A percentile compares a stretch with the other conserved stretches of the same genome.
These are phyloP conservation scores for Lactifluus pinguis DNA, from an alignment of 768 basidiomycete species.

Conservation along the genomic window DNA sequence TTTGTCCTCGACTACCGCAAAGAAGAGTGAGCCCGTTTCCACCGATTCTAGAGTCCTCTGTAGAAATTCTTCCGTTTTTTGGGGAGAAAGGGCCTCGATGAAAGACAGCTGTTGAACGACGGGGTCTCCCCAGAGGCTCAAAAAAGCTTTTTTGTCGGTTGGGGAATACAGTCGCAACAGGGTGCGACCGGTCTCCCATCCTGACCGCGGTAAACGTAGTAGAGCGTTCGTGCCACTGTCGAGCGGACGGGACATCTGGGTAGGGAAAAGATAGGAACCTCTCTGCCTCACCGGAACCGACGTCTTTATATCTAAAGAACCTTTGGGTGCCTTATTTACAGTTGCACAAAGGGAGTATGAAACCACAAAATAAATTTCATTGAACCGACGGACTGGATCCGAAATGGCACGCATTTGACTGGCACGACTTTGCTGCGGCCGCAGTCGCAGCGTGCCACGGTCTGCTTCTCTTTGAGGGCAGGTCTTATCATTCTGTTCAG, in stretches of 20 bases:
- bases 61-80: conserved; percentile 5
- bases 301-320: neutral
- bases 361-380: neutral
- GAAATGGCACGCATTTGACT: neutral
- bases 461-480: neutral
- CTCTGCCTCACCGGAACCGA: neutral
- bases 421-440: neutral
- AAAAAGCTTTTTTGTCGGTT: conserved; percentile 2
- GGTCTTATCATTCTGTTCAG: neutral
- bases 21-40: conserved; percentile 18
- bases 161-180: conserved; percentile 7
- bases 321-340: neutral
- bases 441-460: neutral
- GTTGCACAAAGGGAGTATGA: no score
- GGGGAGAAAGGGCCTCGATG: conserved; percentile 8
- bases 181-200: conserved; percentile 13
- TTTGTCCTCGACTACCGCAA: conserved; percentile 24
- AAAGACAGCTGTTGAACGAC: conserved; percentile 8
- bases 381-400: conserved; percentile 9
- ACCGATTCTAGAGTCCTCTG: conserved; percentile 6
- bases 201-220: neutral
- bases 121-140: conserved; percentile 14
- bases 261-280: neutral
- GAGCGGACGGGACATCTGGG: neutral
- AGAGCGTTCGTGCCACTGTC: neutral